Percentiles rank a stretch among this genome's conserved stretches.
phyloP scores from a whole-genome alignment of 2,329 filamentous ascomycete species.

The Penicillium freii region DNA sequence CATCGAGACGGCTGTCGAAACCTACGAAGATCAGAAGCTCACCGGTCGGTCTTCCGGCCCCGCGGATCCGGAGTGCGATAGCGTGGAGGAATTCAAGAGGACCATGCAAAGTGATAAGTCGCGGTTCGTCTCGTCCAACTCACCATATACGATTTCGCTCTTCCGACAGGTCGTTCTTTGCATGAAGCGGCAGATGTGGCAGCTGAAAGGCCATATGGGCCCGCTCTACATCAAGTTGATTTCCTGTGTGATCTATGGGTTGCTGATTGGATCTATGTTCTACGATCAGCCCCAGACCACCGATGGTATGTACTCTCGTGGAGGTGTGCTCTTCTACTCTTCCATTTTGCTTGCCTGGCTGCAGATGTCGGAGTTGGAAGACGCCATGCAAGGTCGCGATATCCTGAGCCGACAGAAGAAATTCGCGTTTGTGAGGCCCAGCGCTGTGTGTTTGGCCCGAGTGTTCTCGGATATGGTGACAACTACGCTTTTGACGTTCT shows the following conservation, averaged over 20 bases:
- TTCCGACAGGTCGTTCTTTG: constrained; percentile 59
- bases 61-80: constrained; percentile 34
- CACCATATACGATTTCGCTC: constrained; percentile 71
- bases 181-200: constrained; percentile 69
- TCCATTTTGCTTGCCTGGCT: constrained; percentile 63
- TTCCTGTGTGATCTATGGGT: constrained; percentile 66
- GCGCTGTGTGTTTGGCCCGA: constrained; percentile 57
- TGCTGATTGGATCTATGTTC: constrained; percentile 74
- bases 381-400: constrained; percentile 66
- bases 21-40: constrained; percentile 50
- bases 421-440: constrained; percentile 63
- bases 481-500: constrained; percentile 51
- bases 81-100: constrained; percentile 53
- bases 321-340: constrained; percentile 61
- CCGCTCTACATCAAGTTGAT: constrained; percentile 71
- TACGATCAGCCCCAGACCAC: constrained; percentile 60
- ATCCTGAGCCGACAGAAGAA: constrained; percentile 65
- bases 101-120: constrained; percentile 58
- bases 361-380: constrained; percentile 71
- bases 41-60: constrained; percentile 43
- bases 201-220: constrained; percentile 67
- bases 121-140: constrained; percentile 58
- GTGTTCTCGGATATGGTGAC: constrained; percentile 58
- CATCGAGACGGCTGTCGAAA: constrained; percentile 58
- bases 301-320: constrained; percentile 57